These are phyloP conservation scores for Pichia sp. DNA, from an alignment of 1,139 yeast species.

Conservation along the genomic window DNA sequence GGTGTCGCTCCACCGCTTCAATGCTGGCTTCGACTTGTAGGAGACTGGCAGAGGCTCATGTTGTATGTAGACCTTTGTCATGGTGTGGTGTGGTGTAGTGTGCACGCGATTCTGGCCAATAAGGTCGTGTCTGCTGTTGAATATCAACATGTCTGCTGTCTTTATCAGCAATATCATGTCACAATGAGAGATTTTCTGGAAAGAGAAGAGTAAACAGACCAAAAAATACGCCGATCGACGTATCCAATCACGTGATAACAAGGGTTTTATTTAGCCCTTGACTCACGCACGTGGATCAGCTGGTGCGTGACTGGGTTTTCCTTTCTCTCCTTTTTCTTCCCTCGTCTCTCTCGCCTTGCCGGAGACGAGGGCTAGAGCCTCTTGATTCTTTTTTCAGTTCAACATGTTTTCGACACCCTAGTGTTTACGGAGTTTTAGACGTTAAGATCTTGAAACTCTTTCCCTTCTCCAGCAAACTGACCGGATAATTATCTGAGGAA, in stretches of 20 bases:
- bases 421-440: neutral
- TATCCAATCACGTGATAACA: neutral
- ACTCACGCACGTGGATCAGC: neutral
- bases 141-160: neutral
- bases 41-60: conserved; percentile 1
- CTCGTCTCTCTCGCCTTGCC: neutral
- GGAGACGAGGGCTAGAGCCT: neutral
- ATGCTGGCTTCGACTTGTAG: conserved; percentile 7
- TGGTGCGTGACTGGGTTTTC: conserved; percentile 3
- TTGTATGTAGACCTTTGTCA: neutral
- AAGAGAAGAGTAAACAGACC: neutral
- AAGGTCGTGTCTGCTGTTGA: neutral
- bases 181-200: neutral
- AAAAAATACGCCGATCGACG: conserved; percentile 2
- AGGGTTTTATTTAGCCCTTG: neutral
- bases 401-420: neutral
- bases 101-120: neutral
- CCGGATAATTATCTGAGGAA: conserved; percentile 75
- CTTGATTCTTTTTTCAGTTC: neutral
- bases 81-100: conserved; percentile 2
- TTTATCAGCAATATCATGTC: neutral
- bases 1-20: conserved; percentile 2
- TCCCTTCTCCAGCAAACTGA: conserved; percentile 45
- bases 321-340: neutral
- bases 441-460: neutral